These are phyloP conservation scores for Penicillium psychrofluorescens DNA, from an alignment of 495 filamentous ascomycete genomes.

Conservation along the genomic window DNA sequence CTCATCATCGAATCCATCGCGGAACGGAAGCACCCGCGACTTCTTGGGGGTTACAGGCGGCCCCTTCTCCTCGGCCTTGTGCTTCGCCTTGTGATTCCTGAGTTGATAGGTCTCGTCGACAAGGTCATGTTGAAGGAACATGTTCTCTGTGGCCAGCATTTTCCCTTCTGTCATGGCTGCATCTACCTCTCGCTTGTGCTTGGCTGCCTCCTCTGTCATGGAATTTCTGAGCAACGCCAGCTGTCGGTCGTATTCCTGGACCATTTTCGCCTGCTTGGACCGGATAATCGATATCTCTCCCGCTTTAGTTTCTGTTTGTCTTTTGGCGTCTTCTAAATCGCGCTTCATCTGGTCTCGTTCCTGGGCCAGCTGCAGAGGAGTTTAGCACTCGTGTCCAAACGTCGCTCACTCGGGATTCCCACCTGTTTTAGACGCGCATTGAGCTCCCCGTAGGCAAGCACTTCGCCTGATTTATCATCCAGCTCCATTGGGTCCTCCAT, in stretches of 20 bases:
- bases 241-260: conserved; percentile 49
- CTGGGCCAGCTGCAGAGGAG: conserved; percentile 38
- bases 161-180: conserved; percentile 48
- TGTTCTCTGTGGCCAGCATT: conserved; percentile 54
- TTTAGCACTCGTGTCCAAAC: conserved; percentile 6
- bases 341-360: conserved; percentile 43
- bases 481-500: conserved; percentile 26
- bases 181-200: conserved; percentile 50
- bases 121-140: conserved; percentile 59
- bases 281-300: conserved; percentile 66
- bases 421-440: conserved; percentile 28
- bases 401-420: background rate
- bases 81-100: conserved; percentile 39
- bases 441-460: background rate
- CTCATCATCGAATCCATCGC: conserved; percentile 70
- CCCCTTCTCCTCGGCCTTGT: conserved; percentile 25
- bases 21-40: conserved; percentile 42
- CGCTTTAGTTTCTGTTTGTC: conserved; percentile 43
- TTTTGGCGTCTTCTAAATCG: conserved; percentile 42
- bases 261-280: conserved; percentile 48
- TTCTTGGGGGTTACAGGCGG: conserved; percentile 53
- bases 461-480: conserved; percentile 22
- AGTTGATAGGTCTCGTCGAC: conserved; percentile 48
- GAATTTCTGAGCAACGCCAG: conserved; percentile 44
- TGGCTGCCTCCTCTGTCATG: conserved; percentile 48